A percentile compares a stretch with the other conserved stretches of the same genome.
These are phyloP conservation scores for Macrophomina tecta DNA, from an alignment of 2,329 filamentous ascomycete genomes.

Conservation along the genomic window DNA sequence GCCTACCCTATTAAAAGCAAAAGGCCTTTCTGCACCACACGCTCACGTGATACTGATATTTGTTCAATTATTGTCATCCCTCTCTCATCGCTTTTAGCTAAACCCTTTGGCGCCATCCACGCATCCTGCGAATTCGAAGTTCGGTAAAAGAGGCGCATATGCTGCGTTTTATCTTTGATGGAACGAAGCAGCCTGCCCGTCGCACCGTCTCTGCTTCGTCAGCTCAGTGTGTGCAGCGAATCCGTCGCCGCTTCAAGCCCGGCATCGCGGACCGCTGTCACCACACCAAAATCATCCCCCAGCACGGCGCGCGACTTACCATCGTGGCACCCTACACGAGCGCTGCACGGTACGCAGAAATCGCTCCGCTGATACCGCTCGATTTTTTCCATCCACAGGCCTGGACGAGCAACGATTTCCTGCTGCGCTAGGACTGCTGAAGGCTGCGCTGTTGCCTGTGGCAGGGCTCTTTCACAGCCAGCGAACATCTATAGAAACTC, in stretches of 20 bases:
- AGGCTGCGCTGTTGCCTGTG: background rate
- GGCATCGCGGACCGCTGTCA: background rate
- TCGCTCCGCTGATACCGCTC: background rate
- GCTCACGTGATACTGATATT: too few relatives aligned
- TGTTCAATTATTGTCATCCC: too few relatives aligned
- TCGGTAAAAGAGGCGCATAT: too few relatives aligned
- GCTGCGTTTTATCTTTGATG: too few relatives aligned
- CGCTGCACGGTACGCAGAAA: background rate
- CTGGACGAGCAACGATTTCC: background rate
- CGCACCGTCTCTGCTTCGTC: too few relatives aligned
- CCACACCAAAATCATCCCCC: background rate
- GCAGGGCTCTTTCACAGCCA: background rate
- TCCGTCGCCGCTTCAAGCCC: conserved; percentile 1
- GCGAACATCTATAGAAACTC: conserved; percentile 1
- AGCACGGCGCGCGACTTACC: background rate
- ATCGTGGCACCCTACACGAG: background rate
- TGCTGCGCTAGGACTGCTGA: background rate
- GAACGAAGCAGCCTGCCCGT: too few relatives aligned
- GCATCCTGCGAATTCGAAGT: too few relatives aligned
- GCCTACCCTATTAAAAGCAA: too few relatives aligned
- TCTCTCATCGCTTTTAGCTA: too few relatives aligned
- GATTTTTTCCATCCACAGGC: background rate
- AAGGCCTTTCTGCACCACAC: too few relatives aligned
- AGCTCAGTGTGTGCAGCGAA: background rate
- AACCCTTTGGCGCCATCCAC: too few relatives aligned